Evolutionary conservation across 768 basidiomycete species (phyloP), one percentile per base, ranked within the genome.

Genomic region (Mycena metata): DNA sequence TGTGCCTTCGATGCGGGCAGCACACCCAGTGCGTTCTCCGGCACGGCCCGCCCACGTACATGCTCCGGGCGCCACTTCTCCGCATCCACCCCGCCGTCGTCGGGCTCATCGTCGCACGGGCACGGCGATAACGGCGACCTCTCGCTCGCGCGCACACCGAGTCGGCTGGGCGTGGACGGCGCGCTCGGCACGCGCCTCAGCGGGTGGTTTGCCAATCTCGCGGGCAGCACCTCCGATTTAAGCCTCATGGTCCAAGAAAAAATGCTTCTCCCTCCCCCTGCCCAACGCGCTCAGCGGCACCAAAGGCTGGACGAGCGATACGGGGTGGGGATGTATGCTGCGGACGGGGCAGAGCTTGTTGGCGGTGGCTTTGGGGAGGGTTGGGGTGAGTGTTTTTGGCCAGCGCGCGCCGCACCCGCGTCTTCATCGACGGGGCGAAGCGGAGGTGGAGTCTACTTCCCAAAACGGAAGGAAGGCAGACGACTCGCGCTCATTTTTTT

Each of bases 311-410:
- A 54, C 61, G 19, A 30, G 57, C n/a, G 92, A 93, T 77, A 82
- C 90, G 0, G 92, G 92, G 0, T 93, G 92, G 92, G 92, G 92
- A 0, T 93, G 92, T 76, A 93, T 93, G 92, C 77, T 93, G 42
- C 79, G 92, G 52, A 93, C 92, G 0, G 91, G 91, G 6, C 92
- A 93, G 76, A 88, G 88, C 51, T 73, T 93, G 71, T 82, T 93
- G 33, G 92, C 90, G 30, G 92, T 90, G 46, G 85, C 90, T 13
- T 79, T 93, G 21, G 79, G 90, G 16, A 80, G 88, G 73, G 80
- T 89, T 90, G 92, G 77, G 80, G 93, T 1, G 89, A 89, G 26
- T 81, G 90, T 36, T 46, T 49, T 30, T n/a, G n/a, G n/a, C n/a
- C n/a, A n/a, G n/a, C n/a, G n/a, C n/a, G n/a, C n/a, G n/a, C n/a